Evolutionary conservation across 345 rosid genomes (phyloP).

Genomic region (Eucalyptus tenuipes): DNA sequence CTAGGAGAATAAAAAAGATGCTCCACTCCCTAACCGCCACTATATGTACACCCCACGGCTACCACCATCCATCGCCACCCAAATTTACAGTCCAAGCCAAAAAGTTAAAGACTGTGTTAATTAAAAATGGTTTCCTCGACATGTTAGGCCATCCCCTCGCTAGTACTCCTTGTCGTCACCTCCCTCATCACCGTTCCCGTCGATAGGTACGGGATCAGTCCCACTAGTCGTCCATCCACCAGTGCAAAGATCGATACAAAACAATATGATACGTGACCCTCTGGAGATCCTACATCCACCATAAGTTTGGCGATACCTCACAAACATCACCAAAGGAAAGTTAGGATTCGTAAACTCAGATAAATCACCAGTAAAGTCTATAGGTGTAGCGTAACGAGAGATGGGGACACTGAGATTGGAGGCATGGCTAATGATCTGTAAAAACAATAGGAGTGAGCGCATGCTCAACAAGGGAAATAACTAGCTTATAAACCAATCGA

Average conservation of each 20-base stretch:
- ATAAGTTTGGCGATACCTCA: background rate
- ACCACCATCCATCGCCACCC: too few relatives aligned
- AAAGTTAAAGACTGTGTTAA: too few relatives aligned
- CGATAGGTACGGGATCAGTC: background rate
- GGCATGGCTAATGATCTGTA: background rate
- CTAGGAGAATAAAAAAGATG: background rate
- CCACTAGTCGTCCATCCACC: background rate
- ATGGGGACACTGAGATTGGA: rapidly evolving
- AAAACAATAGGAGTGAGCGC: background rate
- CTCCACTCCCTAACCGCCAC: background rate
- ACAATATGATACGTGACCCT: background rate
- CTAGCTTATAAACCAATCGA: background rate
- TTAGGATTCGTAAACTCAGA: background rate
- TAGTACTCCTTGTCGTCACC: background rate
- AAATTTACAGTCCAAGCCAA: too few relatives aligned
- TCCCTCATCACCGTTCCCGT: background rate
- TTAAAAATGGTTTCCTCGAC: background rate
- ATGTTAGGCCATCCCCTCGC: background rate
- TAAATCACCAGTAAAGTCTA: background rate
- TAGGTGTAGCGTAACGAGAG: background rate
- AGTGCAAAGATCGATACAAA: background rate
- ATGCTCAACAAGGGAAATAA: background rate
- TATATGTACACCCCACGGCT: too few relatives aligned
- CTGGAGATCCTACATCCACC: background rate
- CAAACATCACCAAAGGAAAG: background rate